Evolutionary conservation across 2,329 filamentous ascomycete species (phyloP), one percentile per base, ranked within the genome.

Genomic region (Aspergillus pseudoglaucus): DNA sequence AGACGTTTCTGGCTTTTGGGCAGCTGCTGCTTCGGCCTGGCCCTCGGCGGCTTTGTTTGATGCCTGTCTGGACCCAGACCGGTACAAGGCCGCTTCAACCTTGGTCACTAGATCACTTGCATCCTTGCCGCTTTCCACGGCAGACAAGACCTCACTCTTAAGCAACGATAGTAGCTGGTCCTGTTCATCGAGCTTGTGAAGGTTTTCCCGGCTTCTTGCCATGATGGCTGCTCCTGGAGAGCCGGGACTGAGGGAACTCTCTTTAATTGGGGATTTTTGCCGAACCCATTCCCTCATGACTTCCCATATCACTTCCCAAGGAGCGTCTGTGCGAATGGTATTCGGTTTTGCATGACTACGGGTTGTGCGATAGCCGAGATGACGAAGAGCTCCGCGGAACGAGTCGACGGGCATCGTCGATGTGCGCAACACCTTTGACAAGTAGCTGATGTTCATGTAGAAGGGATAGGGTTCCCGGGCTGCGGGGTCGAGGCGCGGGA

Each of bases 281-380:
- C 85, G 80, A 12, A 87, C 81, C 89, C 90, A 98, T 69, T 95
- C 90, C 22, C 88, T 80, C 82, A 97, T 93, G 23, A 97, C 75
- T 64, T 94, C 87, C 90, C 93, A 97, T 42, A 98, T 80, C 0
- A 88, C 83, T 4, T 76, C 76, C 90, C 90, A 98, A 0, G 90
- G 88, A 12, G 93, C 93, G 68, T 97, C 83, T 0, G 93, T 97
- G 73, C 94, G 95, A 68, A 97, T 83, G 60, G 88, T 93, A 22
- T 90, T 91, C 0, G 88, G 80, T 56, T 90, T 89, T 59, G 89
- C 89, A 67, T 98, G 93, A 58, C 88, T 95, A 59, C 91, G 82
- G 1, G 88, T 88, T 3, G 87, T 87, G 41, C 80, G 78, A 64
- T 95, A 97, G 6, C 91, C 93, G 1, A 94, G 76, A 50, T 85